Evolutionary conservation across 306 rosid species (phyloP), one percentile per base, ranked within the genome.

Genomic region (Quercus wislizeni): DNA sequence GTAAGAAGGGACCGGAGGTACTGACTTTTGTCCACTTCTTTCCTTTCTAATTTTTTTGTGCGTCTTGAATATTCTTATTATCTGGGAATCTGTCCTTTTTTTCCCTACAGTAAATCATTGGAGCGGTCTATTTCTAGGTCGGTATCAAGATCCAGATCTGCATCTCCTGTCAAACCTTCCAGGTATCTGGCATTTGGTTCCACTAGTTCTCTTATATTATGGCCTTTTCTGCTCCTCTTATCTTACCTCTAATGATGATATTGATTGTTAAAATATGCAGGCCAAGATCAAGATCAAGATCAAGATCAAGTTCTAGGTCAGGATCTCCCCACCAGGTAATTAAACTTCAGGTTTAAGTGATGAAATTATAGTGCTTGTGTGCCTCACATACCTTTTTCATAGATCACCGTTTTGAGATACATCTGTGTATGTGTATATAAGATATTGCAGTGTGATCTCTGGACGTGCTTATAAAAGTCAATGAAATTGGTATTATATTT

Each of bases 51-150:
- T 71, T 55, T 54, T 74, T 19, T 15, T 49, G 23, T 43, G 43
- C 62, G 31, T 52, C 54, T 43, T 54, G 55, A 30, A 15, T 35
- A 19, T 43, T 63, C 41, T 28, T 77, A 43, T 73, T 54, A 78
- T 54, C 46, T 41, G 43, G 61, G 14, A 46, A 76, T 51, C 51
- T 15, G 14, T 35, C 18, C 12, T 25, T 25, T 73, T 78, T 52
- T 18, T 43, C 76, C 33, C 35, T 82, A 74, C 93, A 93, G 98
- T 67, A 89, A 87, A 76, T 96, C 98, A 15, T 55, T 88, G 83
- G 98, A 86, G 76, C 90, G 92, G 54, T 96, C 99, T 55, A 89
- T 93, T 4, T 93, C 97, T 15, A 87, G 96, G 82, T 96, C 99
- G 7, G 83, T 85, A 18, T 96, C 98, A 43, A 84, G 90, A 80